Percentiles rank a stretch among this genome's conserved stretches.
phyloP scores from a whole-genome alignment of 169 alveolate genomes.

The Ophryocystis elektroscirrha region DNA sequence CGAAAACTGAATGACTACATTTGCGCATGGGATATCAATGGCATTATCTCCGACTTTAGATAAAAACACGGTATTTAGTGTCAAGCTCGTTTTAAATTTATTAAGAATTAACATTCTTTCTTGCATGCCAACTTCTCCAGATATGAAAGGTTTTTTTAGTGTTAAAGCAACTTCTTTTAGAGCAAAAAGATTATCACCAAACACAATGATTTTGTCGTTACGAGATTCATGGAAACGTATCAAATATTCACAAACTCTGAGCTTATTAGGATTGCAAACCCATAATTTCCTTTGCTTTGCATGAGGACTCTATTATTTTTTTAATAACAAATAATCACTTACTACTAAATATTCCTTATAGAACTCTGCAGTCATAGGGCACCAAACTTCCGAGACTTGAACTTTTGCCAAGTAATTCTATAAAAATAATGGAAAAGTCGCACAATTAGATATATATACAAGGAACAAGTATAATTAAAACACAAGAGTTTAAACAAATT shows the following conservation, averaged over 20 bases:
- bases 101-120: constrained; percentile 41
- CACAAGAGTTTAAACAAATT: no score
- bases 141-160: constrained; percentile 46
- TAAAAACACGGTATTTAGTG: constrained; percentile 66
- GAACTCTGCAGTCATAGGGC: constrained; percentile 91
- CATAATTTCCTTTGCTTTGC: constrained; percentile 67
- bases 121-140: constrained; percentile 17
- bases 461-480: no score
- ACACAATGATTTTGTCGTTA: constrained; percentile 89
- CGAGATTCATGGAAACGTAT: constrained; percentile 76
- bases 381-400: constrained; percentile 88
- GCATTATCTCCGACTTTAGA: constrained; percentile 99
- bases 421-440: not conserved
- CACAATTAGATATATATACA: not conserved
- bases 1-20: constrained; percentile 91
- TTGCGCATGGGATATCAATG: constrained; percentile 94
- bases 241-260: constrained; percentile 74
- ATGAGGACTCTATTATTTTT: constrained; percentile 29
- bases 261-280: constrained; percentile 89
- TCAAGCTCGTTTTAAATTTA: constrained; percentile 52
- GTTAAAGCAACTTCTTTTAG: constrained; percentile 61
- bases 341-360: constrained; percentile 62
- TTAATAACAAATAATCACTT: not conserved
- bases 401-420: constrained; percentile 89
- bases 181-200: constrained; percentile 88